Evolutionary conservation across 75 land plant species (phyloP).

Genomic region (Picea glauca): DNA sequence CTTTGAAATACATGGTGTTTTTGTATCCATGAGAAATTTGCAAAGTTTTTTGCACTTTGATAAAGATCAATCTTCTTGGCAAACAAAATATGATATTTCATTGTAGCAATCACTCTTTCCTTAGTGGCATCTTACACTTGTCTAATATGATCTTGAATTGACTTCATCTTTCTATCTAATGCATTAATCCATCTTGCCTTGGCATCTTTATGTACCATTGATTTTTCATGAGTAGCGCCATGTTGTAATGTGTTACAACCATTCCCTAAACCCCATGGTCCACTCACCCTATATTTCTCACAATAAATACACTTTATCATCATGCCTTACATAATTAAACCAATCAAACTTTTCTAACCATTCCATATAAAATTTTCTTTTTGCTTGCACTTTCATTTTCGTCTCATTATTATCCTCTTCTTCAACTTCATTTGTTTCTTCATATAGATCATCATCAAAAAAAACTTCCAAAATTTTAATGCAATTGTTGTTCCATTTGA

Average conservation of each 20-base stretch:
- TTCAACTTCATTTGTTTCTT: not conserved
- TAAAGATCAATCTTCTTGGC: not conserved
- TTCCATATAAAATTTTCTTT: no score
- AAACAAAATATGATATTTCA: not conserved
- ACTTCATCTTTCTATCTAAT: no score
- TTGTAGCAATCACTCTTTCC: not conserved
- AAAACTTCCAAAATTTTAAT: not conserved
- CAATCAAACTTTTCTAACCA: no score
- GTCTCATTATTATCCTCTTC: not conserved
- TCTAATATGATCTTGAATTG: not conserved
- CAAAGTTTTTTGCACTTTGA: not conserved
- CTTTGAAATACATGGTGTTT: not conserved
- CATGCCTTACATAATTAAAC: not conserved
- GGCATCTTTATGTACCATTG: not conserved
- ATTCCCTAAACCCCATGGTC: not conserved
- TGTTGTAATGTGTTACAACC: not conserved
- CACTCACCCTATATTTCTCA: not conserved
- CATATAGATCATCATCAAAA: not conserved
- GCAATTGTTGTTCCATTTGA: not conserved
- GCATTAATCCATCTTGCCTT: not conserved
- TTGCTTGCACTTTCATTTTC: no score
- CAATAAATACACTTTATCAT: not conserved
- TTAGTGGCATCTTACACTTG: not conserved
- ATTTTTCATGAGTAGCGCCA: not conserved
- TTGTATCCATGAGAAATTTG: not conserved